Evolutionary conservation across 768 basidiomycete genomes (phyloP).

Genomic region (Rhizopogon sp.): DNA sequence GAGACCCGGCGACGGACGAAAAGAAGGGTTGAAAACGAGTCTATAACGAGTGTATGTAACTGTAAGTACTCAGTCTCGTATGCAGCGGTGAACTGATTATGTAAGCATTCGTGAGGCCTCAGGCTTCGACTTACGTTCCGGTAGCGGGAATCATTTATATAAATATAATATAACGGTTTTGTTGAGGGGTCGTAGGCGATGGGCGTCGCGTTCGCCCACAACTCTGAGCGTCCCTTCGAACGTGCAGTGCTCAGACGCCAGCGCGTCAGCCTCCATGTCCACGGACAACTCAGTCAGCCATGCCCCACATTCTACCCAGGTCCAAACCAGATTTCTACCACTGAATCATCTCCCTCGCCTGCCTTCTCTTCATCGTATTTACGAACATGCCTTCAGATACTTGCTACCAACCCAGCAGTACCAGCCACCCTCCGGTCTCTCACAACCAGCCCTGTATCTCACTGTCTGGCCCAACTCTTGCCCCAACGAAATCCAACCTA

Average conservation of each 20-base stretch:
- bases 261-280: background rate
- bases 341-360: background rate
- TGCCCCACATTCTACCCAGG: background rate
- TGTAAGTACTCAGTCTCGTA: no score
- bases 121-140: no score
- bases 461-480: conserved; percentile 18
- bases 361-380: background rate
- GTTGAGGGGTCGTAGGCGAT: no score
- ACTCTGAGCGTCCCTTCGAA: no score
- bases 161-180: no score
- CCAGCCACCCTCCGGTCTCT: conserved; percentile 6
- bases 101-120: no score
- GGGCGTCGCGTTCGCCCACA: no score
- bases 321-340: background rate
- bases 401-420: conserved; percentile 10
- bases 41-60: no score
- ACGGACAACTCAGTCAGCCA: background rate
- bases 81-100: no score
- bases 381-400: background rate
- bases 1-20: no score
- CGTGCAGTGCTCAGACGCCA: background rate
- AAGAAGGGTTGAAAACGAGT: no score
- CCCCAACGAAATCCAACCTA: conserved; percentile 12
- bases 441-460: conserved; percentile 15
- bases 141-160: no score